A percentile compares a stretch with the other conserved stretches of the same genome.
Conservation (phyloP, 495 filamentous ascomycete genomes). For the Neurospora sp. region DNA sequence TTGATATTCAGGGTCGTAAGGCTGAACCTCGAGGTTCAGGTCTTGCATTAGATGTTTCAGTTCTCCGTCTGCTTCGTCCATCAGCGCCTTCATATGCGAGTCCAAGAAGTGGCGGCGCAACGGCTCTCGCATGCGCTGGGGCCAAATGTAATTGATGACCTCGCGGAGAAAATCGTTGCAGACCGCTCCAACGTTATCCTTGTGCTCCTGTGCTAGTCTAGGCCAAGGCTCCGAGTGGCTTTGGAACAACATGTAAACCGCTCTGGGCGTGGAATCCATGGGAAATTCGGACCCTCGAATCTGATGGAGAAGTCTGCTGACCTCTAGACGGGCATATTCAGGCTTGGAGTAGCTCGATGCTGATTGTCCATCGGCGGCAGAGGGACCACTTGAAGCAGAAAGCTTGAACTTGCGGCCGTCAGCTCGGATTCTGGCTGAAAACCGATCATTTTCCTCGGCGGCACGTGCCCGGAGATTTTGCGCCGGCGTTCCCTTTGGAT, state of each 20-base stretch:
- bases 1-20: slow-evolving; percentile 32
- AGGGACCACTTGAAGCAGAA: not conserved
- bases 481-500: slow-evolving; percentile 26
- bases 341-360: slow-evolving; percentile 10
- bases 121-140: slow-evolving; percentile 28
- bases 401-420: slow-evolving; percentile 31
- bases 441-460: slow-evolving; percentile 32
- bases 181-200: slow-evolving; percentile 31
- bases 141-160: slow-evolving; percentile 32
- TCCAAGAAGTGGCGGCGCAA: slow-evolving; percentile 28
- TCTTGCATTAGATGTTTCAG: slow-evolving; percentile 26
- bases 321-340: slow-evolving; percentile 26
- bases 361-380: not conserved
- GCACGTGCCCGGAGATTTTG: slow-evolving; percentile 32
- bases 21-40: slow-evolving; percentile 30
- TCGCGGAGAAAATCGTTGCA: slow-evolving; percentile 34
- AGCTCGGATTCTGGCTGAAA: slow-evolving; percentile 21
- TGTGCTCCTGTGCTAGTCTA: slow-evolving; percentile 31
- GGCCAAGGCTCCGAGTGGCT: slow-evolving; percentile 30
- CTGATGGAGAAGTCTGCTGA: slow-evolving; percentile 24
- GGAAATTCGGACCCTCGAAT: slow-evolving; percentile 33
- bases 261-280: slow-evolving; percentile 29
- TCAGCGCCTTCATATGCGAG: slow-evolving; percentile 23
- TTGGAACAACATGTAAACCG: slow-evolving; percentile 34
- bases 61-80: slow-evolving; percentile 28